Conservation (phyloP, 2,329 filamentous ascomycete genomes). For the Ambrosiella beaveri region DNA sequence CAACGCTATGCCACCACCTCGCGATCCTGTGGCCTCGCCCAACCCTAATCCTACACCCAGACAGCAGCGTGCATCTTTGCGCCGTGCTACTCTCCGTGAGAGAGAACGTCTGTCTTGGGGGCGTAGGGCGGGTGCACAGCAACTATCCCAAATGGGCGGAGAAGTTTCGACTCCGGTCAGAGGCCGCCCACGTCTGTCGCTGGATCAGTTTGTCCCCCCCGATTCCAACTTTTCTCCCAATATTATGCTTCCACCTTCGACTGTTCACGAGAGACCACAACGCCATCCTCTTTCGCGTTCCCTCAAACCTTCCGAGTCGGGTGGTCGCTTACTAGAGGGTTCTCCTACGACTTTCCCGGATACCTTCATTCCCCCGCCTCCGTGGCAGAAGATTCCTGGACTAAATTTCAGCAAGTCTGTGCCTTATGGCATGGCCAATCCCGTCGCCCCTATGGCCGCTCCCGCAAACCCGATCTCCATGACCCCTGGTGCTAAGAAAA, state of each 20-base stretch:
- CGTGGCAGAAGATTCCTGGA: constrained; percentile 23
- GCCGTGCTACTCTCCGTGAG: constrained; percentile 68
- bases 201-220: constrained; percentile 60
- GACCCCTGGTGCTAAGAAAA: constrained; percentile 16
- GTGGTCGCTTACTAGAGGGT: constrained; percentile 60
- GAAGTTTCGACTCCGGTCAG: constrained; percentile 37
- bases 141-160: constrained; percentile 28
- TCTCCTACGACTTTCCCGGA: constrained; percentile 21
- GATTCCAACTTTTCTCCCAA: constrained; percentile 34
- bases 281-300: constrained; percentile 76
- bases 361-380: constrained; percentile 3
- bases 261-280: constrained; percentile 26
- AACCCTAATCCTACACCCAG: constrained; percentile 36
- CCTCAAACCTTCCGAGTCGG: constrained; percentile 72
- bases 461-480: constrained; percentile 21
- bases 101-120: constrained; percentile 40
- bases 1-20: constrained; percentile 17
- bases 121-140: constrained; percentile 36
- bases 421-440: constrained; percentile 7
- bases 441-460: constrained; percentile 5
- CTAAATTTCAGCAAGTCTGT: constrained; percentile 11
- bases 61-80: constrained; percentile 56
- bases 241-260: constrained; percentile 24
- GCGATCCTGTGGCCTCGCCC: constrained; percentile 25
- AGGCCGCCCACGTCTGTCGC: constrained; percentile 54